Base-by-base conservation (phyloP, 306 rosid species). In the Psophocarpus tetragonolobus region DNA sequence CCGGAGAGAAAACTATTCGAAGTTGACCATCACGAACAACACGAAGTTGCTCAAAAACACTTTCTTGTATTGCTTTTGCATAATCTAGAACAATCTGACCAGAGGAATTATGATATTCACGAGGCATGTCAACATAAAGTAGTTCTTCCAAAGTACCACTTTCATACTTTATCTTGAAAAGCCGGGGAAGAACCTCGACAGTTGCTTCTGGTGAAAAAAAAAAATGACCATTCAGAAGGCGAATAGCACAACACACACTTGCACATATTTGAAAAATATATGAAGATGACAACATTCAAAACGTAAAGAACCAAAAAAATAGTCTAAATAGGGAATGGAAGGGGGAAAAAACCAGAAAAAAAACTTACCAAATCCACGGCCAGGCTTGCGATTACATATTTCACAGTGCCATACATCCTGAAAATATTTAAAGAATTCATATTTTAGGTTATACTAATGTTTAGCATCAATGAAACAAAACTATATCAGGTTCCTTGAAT, bases 361-460 rank as follows among this genome's bases (percentile, higher is more conserved):
- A 18, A 79, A 77, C 93, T 17, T 86, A 92, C 98, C 97, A 74
- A 94, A 94, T 68, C 98, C 98, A 54, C 98, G 97, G 56, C 98
- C 98, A 73, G 98, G 97, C 86, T 94, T 94, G 79, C 90, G 97
- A 45, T 90, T 94, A 88, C 98, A 94, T 85, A 94, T 94, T 81
- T 92, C 98, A 45, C 98, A 94, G 73, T 92, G 97, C 98, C 98
- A 94, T 75, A 84, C 95, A 87, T 94, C 98, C 98, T 94, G 97
- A 71, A 88, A 86, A 85, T 38, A 77, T 41, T 62, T 32, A 32
- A 71, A 72, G 77, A 76, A 73, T 2, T 36, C 73, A 58, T 39
- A 3, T 45, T 39, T 73, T 32, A 75, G 67, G 54, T 79, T 41
- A 45, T 67, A 82, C 11, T 27, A 78, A 70, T 54, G 27, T 69